Percentiles rank a stretch among this genome's conserved stretches.
Evolutionary conservation across 2,329 filamentous ascomycete species (phyloP).

Genomic region (Bertia moriformis): DNA sequence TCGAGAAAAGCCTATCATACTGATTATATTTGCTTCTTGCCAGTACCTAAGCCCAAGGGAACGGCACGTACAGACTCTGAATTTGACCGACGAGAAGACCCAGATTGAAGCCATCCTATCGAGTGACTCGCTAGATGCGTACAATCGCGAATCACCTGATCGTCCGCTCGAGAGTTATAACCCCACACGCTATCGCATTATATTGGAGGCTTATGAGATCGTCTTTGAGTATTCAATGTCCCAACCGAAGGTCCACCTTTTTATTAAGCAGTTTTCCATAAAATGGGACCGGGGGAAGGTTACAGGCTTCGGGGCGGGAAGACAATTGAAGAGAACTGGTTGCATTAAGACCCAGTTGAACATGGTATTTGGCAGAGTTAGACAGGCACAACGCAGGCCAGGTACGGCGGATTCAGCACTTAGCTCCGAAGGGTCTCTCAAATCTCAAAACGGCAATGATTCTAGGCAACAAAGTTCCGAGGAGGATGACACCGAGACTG

Average conservation of each 20-base stretch:
- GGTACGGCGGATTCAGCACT: too few species aligned
- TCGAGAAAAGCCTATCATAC: too few species aligned
- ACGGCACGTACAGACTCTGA: too few species aligned
- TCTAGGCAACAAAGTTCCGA: too few species aligned
- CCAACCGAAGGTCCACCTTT: neutral
- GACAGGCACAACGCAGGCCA: too few species aligned
- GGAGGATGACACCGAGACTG: too few species aligned
- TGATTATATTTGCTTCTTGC: too few species aligned
- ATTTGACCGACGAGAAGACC: constrained; percentile 12
- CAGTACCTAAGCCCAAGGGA: too few species aligned
- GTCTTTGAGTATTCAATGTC: neutral
- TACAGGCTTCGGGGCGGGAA: too few species aligned
- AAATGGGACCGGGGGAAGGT: constrained; percentile 1
- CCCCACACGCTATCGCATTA: neutral
- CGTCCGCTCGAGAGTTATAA: constrained; percentile 4
- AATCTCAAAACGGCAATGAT: constrained; percentile 8
- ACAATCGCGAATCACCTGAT: constrained; percentile 6
- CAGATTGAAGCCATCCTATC: constrained; percentile 12
- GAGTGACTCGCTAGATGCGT: constrained; percentile 9
- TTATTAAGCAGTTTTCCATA: neutral
- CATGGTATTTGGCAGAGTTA: too few species aligned
- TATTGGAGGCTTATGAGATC: neutral
- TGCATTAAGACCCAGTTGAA: too few species aligned
- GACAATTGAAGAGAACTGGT: too few species aligned
- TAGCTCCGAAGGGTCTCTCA: constrained; percentile 10